Conservation (phyloP, 768 basidiomycete genomes). For the Amanita rimosa region DNA sequence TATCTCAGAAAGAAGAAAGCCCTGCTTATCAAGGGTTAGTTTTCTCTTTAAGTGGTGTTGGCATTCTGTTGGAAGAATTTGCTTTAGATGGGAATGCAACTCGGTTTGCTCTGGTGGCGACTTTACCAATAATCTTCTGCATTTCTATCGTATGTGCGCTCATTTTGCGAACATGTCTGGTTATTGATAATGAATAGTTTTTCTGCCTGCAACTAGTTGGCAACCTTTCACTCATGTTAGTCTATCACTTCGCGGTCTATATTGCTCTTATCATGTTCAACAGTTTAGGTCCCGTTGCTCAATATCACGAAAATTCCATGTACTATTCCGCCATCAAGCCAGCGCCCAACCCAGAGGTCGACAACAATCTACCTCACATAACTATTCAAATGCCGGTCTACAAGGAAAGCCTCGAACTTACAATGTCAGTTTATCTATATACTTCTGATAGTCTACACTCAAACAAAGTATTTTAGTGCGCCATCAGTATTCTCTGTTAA, state of each 20-base stretch:
- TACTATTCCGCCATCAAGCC: constrained; percentile 71
- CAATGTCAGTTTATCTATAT: constrained; percentile 40
- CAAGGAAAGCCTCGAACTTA: constrained; percentile 67
- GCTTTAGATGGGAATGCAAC: constrained; percentile 49
- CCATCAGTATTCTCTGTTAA: constrained; percentile 74
- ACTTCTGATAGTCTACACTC: not conserved
- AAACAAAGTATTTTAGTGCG: constrained; percentile 22
- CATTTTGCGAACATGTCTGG: constrained; percentile 1
- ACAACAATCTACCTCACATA: constrained; percentile 62
- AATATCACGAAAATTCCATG: constrained; percentile 75
- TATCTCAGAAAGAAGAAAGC: no score
- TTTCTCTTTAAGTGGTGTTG: constrained; percentile 51
- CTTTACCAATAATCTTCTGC: constrained; percentile 65
- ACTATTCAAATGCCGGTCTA: constrained; percentile 83
- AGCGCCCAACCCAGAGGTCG: constrained; percentile 53
- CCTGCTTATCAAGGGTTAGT: constrained; percentile 18
- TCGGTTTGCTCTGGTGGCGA: constrained; percentile 56
- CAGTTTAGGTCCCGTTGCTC: constrained; percentile 69
- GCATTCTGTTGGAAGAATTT: constrained; percentile 54
- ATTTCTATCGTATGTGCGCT: constrained; percentile 51
- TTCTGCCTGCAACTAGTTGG: constrained; percentile 64
- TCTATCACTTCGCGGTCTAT: constrained; percentile 13
- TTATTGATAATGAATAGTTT: constrained; percentile 33
- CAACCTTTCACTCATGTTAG: constrained; percentile 48
- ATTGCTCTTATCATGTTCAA: constrained; percentile 10